Conservation (phyloP, 306 rosid genomes). For the Ceratonia siliqua region DNA sequence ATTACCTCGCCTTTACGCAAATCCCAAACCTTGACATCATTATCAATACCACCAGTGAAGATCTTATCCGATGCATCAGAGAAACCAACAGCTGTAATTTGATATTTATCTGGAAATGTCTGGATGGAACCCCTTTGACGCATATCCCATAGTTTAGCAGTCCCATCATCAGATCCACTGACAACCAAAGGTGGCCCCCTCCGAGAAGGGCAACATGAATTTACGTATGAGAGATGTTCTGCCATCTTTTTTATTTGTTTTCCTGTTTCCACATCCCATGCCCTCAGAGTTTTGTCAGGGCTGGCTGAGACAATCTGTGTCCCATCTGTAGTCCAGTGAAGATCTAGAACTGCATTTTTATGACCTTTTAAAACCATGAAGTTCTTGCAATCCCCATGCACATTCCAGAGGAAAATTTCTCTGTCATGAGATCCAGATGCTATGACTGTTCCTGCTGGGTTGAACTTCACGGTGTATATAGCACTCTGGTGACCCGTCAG, state of each 20-base stretch:
- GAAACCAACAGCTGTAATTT: constrained; percentile 85
- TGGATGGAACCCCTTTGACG: constrained; percentile 96
- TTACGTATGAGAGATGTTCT: constrained; percentile 88
- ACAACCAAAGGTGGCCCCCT: constrained; percentile 92
- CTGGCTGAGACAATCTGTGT: constrained; percentile 84
- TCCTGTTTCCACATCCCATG: constrained; percentile 97
- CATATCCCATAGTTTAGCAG: constrained; percentile 98
- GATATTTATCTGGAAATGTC: constrained; percentile 93
- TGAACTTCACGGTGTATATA: constrained; percentile 87
- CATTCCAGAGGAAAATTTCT: constrained; percentile 92
- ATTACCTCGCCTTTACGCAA: constrained; percentile 88
- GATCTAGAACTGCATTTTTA: constrained; percentile 94
- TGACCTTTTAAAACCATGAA: constrained; percentile 91
- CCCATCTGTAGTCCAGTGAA: constrained; percentile 95
- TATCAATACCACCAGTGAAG: constrained; percentile 88
- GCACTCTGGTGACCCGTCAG: constrained; percentile 88
- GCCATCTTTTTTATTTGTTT: constrained; percentile 93
- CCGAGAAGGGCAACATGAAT: constrained; percentile 91
- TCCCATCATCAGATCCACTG: constrained; percentile 95
- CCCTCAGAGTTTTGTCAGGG: constrained; percentile 85
- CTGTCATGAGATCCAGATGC: constrained; percentile 97
- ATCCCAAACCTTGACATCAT: constrained; percentile 93
- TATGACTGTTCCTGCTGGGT: constrained; percentile 76
- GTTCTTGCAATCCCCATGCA: constrained; percentile 89
- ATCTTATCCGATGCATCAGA: constrained; percentile 95